phyloP scores from a whole-genome alignment of 192 early-diverging fungal species.

The Entomortierella lignicola region DNA sequence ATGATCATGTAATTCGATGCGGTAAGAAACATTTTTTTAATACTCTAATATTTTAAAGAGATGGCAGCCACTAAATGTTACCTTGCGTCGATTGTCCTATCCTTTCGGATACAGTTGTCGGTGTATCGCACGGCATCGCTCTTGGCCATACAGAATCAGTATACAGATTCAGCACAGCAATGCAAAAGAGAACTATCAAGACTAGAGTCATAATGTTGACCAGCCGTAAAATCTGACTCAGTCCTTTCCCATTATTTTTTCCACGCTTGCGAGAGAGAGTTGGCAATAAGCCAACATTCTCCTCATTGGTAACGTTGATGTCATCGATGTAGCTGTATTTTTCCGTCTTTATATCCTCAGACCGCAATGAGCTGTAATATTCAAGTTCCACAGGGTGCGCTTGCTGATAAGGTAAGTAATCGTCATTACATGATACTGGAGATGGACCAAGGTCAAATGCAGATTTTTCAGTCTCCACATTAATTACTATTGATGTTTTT shows the following conservation, averaged over 20 bases:
- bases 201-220: neutral
- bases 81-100: neutral
- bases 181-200: slow-evolving; percentile 17
- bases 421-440: no score
- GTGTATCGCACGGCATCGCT: neutral
- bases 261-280: no score
- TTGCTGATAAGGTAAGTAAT: no score
- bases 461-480: no score
- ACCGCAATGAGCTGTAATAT: no score
- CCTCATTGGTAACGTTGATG: no score
- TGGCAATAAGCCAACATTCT: no score
- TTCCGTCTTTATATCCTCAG: neutral
- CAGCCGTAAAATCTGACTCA: neutral
- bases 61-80: neutral
- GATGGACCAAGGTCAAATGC: no score
- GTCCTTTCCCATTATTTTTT: neutral
- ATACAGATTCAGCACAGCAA: slow-evolving; percentile 8
- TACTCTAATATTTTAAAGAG: neutral
- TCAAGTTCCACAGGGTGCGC: no score
- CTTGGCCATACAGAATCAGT: neutral
- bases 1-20: neutral
- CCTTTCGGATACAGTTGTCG: neutral
- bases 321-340: no score
- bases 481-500: no score
- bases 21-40: no score